phyloP scores from a whole-genome alignment of 139 green algal genomes.

The Coelastrella sp. region DNA sequence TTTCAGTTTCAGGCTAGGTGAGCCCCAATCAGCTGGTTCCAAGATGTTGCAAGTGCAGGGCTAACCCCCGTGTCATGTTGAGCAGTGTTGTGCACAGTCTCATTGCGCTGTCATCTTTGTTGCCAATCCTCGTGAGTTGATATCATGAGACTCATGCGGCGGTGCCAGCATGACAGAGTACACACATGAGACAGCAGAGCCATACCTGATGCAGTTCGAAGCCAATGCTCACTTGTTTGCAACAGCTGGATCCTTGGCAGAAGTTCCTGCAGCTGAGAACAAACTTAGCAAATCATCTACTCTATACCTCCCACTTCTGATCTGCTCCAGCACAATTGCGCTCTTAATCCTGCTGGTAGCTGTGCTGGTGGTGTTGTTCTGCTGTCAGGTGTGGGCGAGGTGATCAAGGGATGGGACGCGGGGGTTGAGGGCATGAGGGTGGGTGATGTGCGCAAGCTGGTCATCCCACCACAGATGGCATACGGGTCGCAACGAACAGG shows the following conservation, averaged over 20 bases:
- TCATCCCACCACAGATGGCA: conserved; percentile 68
- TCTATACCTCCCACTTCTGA: too few relatives aligned
- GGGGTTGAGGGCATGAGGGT: conserved; percentile 91
- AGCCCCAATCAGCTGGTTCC: not conserved
- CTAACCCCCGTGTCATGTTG: not conserved
- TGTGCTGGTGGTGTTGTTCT: too few relatives aligned
- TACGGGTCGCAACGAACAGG: conserved; percentile 74
- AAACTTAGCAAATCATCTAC: too few relatives aligned
- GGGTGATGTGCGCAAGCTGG: conserved; percentile 89
- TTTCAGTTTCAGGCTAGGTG: conserved; percentile 90
- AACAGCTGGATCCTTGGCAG: too few relatives aligned
- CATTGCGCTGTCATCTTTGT: too few relatives aligned
- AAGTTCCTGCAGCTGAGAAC: too few relatives aligned
- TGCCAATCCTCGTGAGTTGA: not conserved
- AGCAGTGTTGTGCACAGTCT: not conserved
- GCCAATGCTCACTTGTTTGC: too few relatives aligned
- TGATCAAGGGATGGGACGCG: conserved; percentile 91
- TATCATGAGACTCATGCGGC: not conserved
- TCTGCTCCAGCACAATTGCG: too few relatives aligned
- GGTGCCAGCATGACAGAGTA: not conserved
- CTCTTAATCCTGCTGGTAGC: too few relatives aligned
- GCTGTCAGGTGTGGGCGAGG: conserved; percentile 56
- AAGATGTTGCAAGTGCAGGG: too few relatives aligned
- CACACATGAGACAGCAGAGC: too few relatives aligned
- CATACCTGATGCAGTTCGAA: too few relatives aligned